Evolutionary conservation across 2,329 filamentous ascomycete genomes (phyloP), one percentile per base, ranked within the genome.

Genomic region (Cordyceps tenuipes): DNA sequence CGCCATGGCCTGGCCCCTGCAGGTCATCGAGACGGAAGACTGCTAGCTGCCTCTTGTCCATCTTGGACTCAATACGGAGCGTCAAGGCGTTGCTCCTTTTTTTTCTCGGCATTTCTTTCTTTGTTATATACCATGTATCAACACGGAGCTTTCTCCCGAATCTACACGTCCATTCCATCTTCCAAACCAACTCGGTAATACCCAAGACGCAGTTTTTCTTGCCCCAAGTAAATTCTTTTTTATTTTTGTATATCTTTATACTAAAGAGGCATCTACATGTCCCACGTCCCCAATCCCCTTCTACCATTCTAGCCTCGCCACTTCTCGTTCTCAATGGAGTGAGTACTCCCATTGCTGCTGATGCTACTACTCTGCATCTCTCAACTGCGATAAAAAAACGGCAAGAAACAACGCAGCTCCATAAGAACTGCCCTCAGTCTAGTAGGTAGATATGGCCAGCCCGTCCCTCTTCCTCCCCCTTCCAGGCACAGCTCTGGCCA

Each of bases 1-100:
- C 31, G 56, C 46, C 26, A 57, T 64, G 46, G 46, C 44, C n/a
- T 65, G 64, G 63, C 63, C 64, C 1, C 39, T 61, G 5, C 56
- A 61, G 19, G 61, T 61, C 26, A 8, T 63, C 26, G 49, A 62
- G 13, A 58, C 56, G 6, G 60, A 62, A 31, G 41, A 54, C 34
- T 55, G 39, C 44, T 57, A 52, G 47, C 13, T 17, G 15, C 17
- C 15, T 21, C 9, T 19, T 46, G 43, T 19, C n/a, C n/a, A 21
- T 21, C 9, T 21, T n/a, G 3, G 43, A n/a, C 43, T 12, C n/a
- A 8, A 19, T 4, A 43, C 17, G 19, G 8, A 39, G 31, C 10
- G 5, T 15, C n/a, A 43, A 5, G 19, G 36, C 21, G 39, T 23
- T 19, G 31, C 29, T 1, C 6, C 3, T 17, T 53, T 6, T 39